Conservation (phyloP, 441 rosid species). For the Bocquillonia castaneifolia region DNA sequence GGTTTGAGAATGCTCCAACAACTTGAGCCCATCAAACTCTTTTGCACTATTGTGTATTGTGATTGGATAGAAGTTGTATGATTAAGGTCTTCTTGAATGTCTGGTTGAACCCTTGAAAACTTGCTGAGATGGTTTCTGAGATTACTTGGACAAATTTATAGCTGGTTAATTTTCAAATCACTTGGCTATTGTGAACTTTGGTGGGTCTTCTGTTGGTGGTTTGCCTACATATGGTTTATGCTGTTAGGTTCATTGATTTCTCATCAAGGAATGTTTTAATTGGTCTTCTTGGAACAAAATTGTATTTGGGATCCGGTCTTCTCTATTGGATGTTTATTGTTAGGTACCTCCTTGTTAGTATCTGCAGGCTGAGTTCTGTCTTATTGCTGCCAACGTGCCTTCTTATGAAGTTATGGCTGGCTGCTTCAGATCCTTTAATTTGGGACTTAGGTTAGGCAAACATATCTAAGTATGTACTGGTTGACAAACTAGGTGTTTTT, state of each 20-base stretch:
- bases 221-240: constrained; percentile 14
- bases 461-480: constrained; percentile 23
- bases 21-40: constrained; percentile 5
- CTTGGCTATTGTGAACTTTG: constrained; percentile 4
- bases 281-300: constrained; percentile 22
- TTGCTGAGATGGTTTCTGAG: constrained; percentile 7
- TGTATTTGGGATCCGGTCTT: constrained; percentile 23
- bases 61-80: background rate
- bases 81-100: constrained; percentile 3
- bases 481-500: constrained; percentile 27
- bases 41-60: background rate
- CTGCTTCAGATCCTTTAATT: constrained; percentile 26
- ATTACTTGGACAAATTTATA: constrained; percentile 13
- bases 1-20: constrained; percentile 15
- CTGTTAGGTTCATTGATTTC: constrained; percentile 14
- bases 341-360: constrained; percentile 2
- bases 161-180: constrained; percentile 19
- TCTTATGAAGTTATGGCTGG: constrained; percentile 26
- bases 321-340: constrained; percentile 23
- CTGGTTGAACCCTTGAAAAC: background rate
- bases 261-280: constrained; percentile 19
- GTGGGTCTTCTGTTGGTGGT: constrained; percentile 17
- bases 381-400: constrained; percentile 7
- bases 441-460: constrained; percentile 26
- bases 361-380: background rate